These are phyloP conservation scores for Cyclotella choctawhatcheeana DNA, from an alignment of 108 stramenopile genomes.

Conservation along the genomic window DNA sequence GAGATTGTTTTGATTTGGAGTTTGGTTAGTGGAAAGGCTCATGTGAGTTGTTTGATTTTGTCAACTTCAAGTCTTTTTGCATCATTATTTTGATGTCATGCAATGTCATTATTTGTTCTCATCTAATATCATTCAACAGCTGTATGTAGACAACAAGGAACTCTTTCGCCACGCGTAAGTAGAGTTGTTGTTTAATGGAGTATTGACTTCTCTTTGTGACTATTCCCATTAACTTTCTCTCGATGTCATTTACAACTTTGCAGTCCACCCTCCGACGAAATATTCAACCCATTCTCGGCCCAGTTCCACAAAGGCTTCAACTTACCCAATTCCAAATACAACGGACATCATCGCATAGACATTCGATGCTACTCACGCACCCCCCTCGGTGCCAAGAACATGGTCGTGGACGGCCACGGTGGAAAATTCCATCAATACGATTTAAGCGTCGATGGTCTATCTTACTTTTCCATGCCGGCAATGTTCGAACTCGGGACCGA, in stretches of 20 bases:
- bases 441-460: slow-evolving; percentile 80
- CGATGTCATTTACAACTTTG: too few species aligned
- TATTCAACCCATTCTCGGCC: slow-evolving; percentile 37
- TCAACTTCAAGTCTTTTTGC: too few species aligned
- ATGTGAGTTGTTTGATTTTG: too few species aligned
- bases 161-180: slow-evolving; percentile 40
- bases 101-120: too few species aligned
- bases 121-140: too few species aligned
- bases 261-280: slow-evolving; percentile 27
- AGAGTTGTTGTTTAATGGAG: too few species aligned
- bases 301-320: slow-evolving; percentile 44
- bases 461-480: slow-evolving; percentile 83
- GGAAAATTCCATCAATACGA: slow-evolving; percentile 87
- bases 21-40: slow-evolving; percentile 46
- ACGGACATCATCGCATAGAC: slow-evolving; percentile 45
- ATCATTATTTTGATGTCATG: too few species aligned
- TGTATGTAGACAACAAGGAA: slow-evolving; percentile 41
- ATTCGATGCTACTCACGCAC: slow-evolving; percentile 45
- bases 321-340: slow-evolving; percentile 29
- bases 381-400: slow-evolving; percentile 49
- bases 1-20: slow-evolving; percentile 53
- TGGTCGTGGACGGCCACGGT: slow-evolving; percentile 35
- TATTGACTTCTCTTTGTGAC: too few species aligned
- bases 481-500: slow-evolving; percentile 68
- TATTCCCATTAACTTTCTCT: too few species aligned